Conservation (phyloP, 2,329 filamentous ascomycete species). For the Boeremia exigua region DNA sequence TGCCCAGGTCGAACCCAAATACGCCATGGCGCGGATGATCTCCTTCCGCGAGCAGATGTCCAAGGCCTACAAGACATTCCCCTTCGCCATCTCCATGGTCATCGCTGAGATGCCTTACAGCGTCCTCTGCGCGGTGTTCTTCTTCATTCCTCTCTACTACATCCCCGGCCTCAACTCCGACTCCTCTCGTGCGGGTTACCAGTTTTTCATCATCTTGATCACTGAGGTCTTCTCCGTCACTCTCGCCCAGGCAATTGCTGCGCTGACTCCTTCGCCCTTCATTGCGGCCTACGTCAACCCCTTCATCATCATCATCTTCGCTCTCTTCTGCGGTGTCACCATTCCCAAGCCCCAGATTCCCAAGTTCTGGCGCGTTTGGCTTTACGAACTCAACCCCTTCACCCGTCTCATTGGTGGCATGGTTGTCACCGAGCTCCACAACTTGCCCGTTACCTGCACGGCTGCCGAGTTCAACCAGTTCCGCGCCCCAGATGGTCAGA, state of each 20-base stretch:
- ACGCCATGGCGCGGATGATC: constrained; percentile 77
- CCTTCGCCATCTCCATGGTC: constrained; percentile 80
- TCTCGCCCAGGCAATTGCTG: constrained; percentile 73
- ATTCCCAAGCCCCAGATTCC: constrained; percentile 81
- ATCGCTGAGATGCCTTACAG: constrained; percentile 85
- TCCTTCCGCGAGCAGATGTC: constrained; percentile 86
- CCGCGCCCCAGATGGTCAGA: constrained; percentile 67
- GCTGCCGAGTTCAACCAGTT: constrained; percentile 70
- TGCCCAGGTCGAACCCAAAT: constrained; percentile 83
- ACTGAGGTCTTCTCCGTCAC: constrained; percentile 86
- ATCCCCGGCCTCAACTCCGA: constrained; percentile 74
- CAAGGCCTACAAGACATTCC: constrained; percentile 84
- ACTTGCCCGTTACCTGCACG: constrained; percentile 66
- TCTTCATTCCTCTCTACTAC: constrained; percentile 86
- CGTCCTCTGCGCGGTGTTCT: constrained; percentile 77
- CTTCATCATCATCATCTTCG: constrained; percentile 67
- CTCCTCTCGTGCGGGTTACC: constrained; percentile 75
- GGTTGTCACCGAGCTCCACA: constrained; percentile 78
- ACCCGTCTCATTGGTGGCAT: constrained; percentile 82
- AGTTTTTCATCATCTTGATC: constrained; percentile 83
- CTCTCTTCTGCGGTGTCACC: constrained; percentile 86
- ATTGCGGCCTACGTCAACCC: constrained; percentile 82
- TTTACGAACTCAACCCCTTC: constrained; percentile 84
- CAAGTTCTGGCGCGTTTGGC: constrained; percentile 77
- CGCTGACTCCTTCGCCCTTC: constrained; percentile 78